Percentiles rank a stretch among this genome's conserved stretches.
These are phyloP conservation scores for Lentinus tigrinus DNA, from an alignment of 768 basidiomycete genomes.

Conservation along the genomic window DNA sequence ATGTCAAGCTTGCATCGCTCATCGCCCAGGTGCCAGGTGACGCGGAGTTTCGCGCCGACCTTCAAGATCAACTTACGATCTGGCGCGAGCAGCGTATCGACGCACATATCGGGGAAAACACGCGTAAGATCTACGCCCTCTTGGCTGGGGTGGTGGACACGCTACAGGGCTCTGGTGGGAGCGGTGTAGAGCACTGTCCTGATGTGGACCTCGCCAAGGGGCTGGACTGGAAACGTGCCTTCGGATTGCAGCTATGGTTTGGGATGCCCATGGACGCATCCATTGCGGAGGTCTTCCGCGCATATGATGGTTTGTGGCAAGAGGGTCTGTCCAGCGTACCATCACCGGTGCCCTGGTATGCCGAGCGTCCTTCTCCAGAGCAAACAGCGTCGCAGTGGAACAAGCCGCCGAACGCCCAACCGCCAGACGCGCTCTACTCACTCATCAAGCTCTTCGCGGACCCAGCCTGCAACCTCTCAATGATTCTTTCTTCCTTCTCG, in stretches of 20 bases:
- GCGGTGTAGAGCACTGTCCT: conserved; percentile 49
- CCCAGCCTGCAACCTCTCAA: conserved; percentile 66
- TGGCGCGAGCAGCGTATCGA: conserved; percentile 83
- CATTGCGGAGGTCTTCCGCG: conserved; percentile 64
- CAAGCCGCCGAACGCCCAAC: conserved; percentile 42
- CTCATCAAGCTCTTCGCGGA: conserved; percentile 80
- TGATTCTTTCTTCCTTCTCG: conserved; percentile 67
- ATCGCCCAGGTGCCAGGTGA: conserved; percentile 86
- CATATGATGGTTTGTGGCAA: conserved; percentile 50
- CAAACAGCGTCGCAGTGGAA: conserved; percentile 36
- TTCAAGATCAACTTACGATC: conserved; percentile 71
- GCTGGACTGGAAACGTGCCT: conserved; percentile 92
- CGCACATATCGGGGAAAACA: conserved; percentile 59
- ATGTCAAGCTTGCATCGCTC: conserved; percentile 84
- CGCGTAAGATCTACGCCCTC: conserved; percentile 80
- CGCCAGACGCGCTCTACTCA: conserved; percentile 73
- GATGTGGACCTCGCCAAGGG: conserved; percentile 66
- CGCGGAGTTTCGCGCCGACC: conserved; percentile 66
- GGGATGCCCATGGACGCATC: conserved; percentile 68
- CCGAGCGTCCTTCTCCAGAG: conserved; percentile 30
- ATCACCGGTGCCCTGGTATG: conserved; percentile 60
- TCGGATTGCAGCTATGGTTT: conserved; percentile 92
- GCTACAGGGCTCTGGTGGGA: conserved; percentile 52
- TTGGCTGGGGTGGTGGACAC: conserved; percentile 74
- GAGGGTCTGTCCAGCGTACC: conserved; percentile 43